Percentiles rank a stretch among this genome's conserved stretches.
Conservation (phyloP, 2,329 filamentous ascomycete species). For the Pseudocercospora ulei region DNA sequence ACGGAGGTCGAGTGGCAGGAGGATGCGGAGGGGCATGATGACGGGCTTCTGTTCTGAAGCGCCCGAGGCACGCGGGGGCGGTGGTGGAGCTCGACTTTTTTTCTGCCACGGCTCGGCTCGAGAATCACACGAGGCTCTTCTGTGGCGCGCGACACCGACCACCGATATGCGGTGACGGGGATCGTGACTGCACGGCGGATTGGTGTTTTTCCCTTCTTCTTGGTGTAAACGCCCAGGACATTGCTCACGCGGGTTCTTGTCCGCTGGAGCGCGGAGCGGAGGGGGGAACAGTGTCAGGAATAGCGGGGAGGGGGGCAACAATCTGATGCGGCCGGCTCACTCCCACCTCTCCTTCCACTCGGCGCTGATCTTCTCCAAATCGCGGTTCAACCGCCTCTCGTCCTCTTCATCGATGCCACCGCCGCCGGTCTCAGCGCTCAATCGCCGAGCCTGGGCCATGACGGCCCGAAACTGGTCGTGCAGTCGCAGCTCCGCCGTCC, state of each 20-base stretch:
- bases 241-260: no score
- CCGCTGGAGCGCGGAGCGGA: neutral
- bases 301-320: neutral
- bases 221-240: no score
- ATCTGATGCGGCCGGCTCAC: no score
- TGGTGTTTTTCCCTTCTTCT: neutral
- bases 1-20: no score
- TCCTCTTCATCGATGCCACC: slow-evolving; percentile 45
- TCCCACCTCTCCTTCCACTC: slow-evolving; percentile 47
- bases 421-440: slow-evolving; percentile 34
- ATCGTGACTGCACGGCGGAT: neutral
- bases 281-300: neutral
- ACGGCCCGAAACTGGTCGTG: slow-evolving; percentile 44
- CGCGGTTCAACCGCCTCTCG: slow-evolving; percentile 48
- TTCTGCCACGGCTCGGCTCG: no score
- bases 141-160: no score
- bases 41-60: no score
- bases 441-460: slow-evolving; percentile 30
- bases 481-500: slow-evolving; percentile 51
- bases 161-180: no score
- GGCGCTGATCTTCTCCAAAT: slow-evolving; percentile 43
- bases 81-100: no score
- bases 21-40: neutral
- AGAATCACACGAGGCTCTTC: no score
- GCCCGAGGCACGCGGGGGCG: no score